Conservation (phyloP, 345 rosid species). For the Brassica incana region DNA sequence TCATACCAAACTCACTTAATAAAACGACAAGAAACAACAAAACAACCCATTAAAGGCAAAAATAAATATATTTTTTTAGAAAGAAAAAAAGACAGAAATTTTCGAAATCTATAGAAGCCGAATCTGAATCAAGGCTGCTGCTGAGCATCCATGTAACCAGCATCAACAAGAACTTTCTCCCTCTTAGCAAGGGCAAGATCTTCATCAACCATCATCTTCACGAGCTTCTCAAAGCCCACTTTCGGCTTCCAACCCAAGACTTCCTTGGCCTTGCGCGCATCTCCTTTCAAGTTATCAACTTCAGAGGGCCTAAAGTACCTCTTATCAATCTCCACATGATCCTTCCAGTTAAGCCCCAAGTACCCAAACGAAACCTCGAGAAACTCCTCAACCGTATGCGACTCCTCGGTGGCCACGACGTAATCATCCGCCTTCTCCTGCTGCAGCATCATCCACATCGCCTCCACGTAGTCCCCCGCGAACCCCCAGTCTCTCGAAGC, state of each 20-base stretch:
- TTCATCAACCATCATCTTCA: constrained; percentile 95
- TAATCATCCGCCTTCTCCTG: constrained; percentile 91
- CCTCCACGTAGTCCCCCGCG: constrained; percentile 94
- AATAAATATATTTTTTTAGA: background rate
- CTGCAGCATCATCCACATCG: constrained; percentile 99
- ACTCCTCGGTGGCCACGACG: constrained; percentile 93
- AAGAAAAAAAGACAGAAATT: background rate
- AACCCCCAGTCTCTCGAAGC: constrained; percentile 98
- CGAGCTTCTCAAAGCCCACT: constrained; percentile 79
- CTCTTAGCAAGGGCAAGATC: constrained; percentile 81
- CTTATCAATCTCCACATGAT: constrained; percentile 59
- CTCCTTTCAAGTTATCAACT: constrained; percentile 58
- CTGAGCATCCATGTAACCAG: constrained; percentile 85
- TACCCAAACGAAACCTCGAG: constrained; percentile 77
- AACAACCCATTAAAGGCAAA: constrained; percentile 4
- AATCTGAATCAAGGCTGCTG: constrained; percentile 65
- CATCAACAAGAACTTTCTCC: constrained; percentile 96
- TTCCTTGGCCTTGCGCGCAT: constrained; percentile 51
- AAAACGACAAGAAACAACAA: constrained; percentile 22
- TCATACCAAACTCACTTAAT: constrained; percentile 25
- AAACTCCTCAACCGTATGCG: constrained; percentile 90
- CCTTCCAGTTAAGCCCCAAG: constrained; percentile 60
- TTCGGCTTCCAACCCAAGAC: constrained; percentile 75
- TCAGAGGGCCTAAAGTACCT: constrained; percentile 61
- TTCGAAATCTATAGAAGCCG: background rate